These are phyloP conservation scores for Leptodermis oblonga DNA, from an alignment of 257 asterid species.

Conservation along the genomic window DNA sequence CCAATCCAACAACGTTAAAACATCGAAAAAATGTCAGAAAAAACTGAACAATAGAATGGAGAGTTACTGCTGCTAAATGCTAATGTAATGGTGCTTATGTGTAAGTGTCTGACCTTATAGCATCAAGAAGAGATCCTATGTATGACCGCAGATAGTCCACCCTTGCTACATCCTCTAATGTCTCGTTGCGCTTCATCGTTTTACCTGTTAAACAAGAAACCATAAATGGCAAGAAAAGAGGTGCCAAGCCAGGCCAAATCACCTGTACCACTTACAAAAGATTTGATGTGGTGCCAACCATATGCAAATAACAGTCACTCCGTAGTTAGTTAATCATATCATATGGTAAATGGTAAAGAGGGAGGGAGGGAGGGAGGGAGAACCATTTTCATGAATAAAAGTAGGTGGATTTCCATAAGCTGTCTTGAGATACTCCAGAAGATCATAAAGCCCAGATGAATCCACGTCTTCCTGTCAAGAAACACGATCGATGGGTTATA, in stretches of 20 bases:
- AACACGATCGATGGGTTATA: not conserved
- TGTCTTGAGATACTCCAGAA: constrained; percentile 41
- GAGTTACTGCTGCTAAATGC: too few relatives aligned
- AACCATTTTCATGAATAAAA: constrained; percentile 45
- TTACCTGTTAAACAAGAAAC: constrained; percentile 17
- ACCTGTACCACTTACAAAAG: too few relatives aligned
- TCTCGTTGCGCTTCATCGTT: constrained; percentile 8
- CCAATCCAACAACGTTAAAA: not conserved
- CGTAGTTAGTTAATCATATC: too few relatives aligned
- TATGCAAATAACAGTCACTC: not conserved
- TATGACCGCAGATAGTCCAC: constrained; percentile 22
- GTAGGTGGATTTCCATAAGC: constrained; percentile 47
- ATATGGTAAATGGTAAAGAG: not conserved
- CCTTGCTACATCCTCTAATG: constrained; percentile 22
- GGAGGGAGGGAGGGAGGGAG: constrained; percentile 8
- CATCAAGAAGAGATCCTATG: constrained; percentile 23
- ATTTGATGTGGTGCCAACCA: not conserved
- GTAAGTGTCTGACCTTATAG: constrained; percentile 22
- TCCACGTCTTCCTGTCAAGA: constrained; percentile 19
- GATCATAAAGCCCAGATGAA: constrained; percentile 32
- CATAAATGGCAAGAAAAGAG: not conserved
- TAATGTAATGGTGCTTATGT: too few relatives aligned
- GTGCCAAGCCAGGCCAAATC: not conserved
- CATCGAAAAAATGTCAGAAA: not conserved
- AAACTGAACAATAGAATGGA: not conserved